Percentiles rank a stretch among this genome's conserved stretches.
Evolutionary conservation across 129 eudicot species (phyloP).

Genomic region (Helichrysum umbraculigerum): DNA sequence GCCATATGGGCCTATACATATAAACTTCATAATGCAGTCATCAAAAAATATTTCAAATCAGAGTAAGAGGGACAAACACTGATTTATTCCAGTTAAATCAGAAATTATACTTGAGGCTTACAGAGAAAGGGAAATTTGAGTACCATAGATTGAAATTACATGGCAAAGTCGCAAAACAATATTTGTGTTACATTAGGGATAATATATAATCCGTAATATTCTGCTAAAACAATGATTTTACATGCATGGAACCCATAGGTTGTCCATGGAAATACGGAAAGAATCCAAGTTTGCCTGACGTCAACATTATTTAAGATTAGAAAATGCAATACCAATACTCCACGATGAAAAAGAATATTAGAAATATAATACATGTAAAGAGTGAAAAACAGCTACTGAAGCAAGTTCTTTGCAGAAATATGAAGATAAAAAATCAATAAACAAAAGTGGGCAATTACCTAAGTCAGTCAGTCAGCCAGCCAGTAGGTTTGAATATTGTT

Average conservation of each 20-base stretch:
- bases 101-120: too few relatives aligned
- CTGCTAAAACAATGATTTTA: not conserved
- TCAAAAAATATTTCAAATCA: not conserved
- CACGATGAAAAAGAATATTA: not conserved
- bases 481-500: conserved; percentile 12
- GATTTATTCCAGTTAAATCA: too few relatives aligned
- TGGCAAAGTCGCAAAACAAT: not conserved
- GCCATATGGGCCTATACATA: not conserved
- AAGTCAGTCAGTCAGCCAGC: conserved; percentile 4
- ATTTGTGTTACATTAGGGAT: not conserved
- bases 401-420: conserved; percentile 4
- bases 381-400: conserved; percentile 12
- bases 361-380: not conserved
- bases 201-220: too few relatives aligned
- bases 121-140: too few relatives aligned
- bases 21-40: not conserved
- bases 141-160: not conserved
- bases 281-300: not conserved
- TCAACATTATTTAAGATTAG: not conserved
- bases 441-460: conserved; percentile 13
- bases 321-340: not conserved
- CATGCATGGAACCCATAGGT: too few relatives aligned
- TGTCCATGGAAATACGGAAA: not conserved
- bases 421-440: not conserved
- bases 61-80: not conserved